A percentile compares a stretch with the other conserved stretches of the same genome.
Evolutionary conservation across 805 yeast genomes (phyloP).

Genomic region (Pichia cephalocereana): DNA sequence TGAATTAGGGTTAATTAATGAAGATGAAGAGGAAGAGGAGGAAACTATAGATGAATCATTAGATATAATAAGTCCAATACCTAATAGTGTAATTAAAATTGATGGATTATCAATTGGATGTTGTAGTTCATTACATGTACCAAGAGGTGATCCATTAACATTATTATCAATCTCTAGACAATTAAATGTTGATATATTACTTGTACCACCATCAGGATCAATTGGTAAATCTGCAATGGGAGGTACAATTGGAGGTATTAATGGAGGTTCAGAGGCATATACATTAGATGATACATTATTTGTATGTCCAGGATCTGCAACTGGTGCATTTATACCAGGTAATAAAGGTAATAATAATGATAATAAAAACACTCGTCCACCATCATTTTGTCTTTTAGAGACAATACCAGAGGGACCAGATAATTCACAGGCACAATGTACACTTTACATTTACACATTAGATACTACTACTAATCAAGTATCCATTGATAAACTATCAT

Average conservation of each 20-base stretch:
- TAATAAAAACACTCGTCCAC: slow-evolving; percentile 25
- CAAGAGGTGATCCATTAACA: slow-evolving; percentile 80
- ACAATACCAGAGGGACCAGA: slow-evolving; percentile 10
- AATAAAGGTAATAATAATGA: slow-evolving; percentile 11
- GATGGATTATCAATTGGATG: slow-evolving; percentile 48
- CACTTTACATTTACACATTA: slow-evolving; percentile 76
- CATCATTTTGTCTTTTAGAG: slow-evolving; percentile 85
- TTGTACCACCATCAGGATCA: slow-evolving; percentile 18
- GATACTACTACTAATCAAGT: slow-evolving; percentile 58
- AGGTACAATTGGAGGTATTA: slow-evolving; percentile 62
- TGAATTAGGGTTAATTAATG: too few species aligned
- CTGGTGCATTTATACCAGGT: slow-evolving; percentile 58
- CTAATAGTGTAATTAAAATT: too few species aligned
- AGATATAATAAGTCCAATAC: too few species aligned
- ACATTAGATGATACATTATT: slow-evolving; percentile 88
- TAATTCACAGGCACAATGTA: slow-evolving; percentile 30
- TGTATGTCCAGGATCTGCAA: slow-evolving; percentile 94
- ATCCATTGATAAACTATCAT: slow-evolving; percentile 51
- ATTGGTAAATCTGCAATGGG: too few species aligned
- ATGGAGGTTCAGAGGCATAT: slow-evolving; percentile 88
- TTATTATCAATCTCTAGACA: slow-evolving; percentile 77
- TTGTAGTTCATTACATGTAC: slow-evolving; percentile 76
- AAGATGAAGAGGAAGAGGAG: neutral
- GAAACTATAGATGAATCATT: neutral
- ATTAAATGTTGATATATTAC: slow-evolving; percentile 80